Percentiles rank a stretch among this genome's conserved stretches.
These are phyloP conservation scores for Dimargaris cristalligena DNA, from an alignment of 192 early-diverging fungal species.

Conservation along the genomic window DNA sequence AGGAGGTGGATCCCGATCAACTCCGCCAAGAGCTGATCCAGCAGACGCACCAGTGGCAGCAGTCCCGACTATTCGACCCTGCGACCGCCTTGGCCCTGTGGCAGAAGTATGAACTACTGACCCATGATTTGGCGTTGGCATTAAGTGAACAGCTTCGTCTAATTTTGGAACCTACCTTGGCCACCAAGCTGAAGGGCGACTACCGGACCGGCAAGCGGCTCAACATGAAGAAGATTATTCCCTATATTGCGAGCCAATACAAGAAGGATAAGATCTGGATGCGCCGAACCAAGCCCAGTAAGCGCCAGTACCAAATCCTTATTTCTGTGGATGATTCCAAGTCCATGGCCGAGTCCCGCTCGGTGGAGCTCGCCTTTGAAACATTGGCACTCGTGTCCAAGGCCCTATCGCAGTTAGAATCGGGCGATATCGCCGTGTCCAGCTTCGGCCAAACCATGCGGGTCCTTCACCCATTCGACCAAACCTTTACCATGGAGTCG, in stretches of 20 bases:
- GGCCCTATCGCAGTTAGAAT: conserved; percentile 85
- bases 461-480: conserved; percentile 89
- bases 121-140: conserved; percentile 74
- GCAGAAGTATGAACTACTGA: conserved; percentile 76
- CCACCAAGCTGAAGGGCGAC: conserved; percentile 92
- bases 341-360: conserved; percentile 84
- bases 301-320: conserved; percentile 97
- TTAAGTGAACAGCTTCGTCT: conserved; percentile 91
- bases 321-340: conserved; percentile 93
- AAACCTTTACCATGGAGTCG: conserved; percentile 71
- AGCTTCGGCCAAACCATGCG: conserved; percentile 79
- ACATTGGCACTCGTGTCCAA: conserved; percentile 82
- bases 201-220: conserved; percentile 96
- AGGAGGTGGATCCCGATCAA: conserved; percentile 36
- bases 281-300: conserved; percentile 87
- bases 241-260: conserved; percentile 96
- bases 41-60: conserved; percentile 57
- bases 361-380: conserved; percentile 87
- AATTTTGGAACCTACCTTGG: conserved; percentile 92
- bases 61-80: conserved; percentile 35
- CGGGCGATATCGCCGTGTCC: conserved; percentile 77
- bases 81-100: conserved; percentile 50
- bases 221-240: conserved; percentile 98
- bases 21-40: conserved; percentile 68
- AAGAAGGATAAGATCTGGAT: conserved; percentile 99